Evolutionary conservation across 257 asterid genomes (phyloP), one percentile per base, ranked within the genome.

Genomic region (Solanum rostratum): DNA sequence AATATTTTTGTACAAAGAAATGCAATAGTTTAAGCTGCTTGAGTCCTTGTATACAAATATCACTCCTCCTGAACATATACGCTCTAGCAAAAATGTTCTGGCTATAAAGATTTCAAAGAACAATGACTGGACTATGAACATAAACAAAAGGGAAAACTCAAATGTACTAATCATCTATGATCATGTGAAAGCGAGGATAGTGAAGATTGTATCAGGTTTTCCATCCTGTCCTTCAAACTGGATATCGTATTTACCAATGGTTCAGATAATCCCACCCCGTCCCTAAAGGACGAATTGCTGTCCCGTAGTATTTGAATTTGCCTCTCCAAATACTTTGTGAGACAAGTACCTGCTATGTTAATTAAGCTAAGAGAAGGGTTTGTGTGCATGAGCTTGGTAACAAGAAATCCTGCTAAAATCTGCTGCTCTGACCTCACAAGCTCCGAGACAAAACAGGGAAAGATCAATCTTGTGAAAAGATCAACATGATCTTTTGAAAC

Each of bases 391-490:
- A 93, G 89, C 87, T 80, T 93, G 11, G 96, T 90, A 22, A 93
- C 95, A 68, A 97, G 88, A 88, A 95, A 90, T 24, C 98, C 98
- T 2, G 98, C 99, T 29, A 97, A 89, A 81, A 95, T 84, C 82
- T 88, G 92, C 90, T 97, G 99, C 19, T 91, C 95, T 8, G 93
- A 91, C 84, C 89, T 92, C 93, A 97, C 97, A 24, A 95, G 97
- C 96, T 95, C 98, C 3, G 93, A 89, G 68, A 93, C 70, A 52
- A 91, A 95, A 79, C 93, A 92, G 1, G 98, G 99, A 62, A 97
- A 92, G n/a, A 95, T 78, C 79, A 94, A 76, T 73, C 89, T 87
- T 81, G 85, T 83, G 41, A 95, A 95, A 50, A 95, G 87, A 52
- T 83, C 45, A 71, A 70, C 33, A 7, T 79, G 65, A 20, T 73